A percentile compares a stretch with the other conserved stretches of the same genome.
Evolutionary conservation across 441 rosid genomes (phyloP).

Genomic region (Lepidium campestre): DNA sequence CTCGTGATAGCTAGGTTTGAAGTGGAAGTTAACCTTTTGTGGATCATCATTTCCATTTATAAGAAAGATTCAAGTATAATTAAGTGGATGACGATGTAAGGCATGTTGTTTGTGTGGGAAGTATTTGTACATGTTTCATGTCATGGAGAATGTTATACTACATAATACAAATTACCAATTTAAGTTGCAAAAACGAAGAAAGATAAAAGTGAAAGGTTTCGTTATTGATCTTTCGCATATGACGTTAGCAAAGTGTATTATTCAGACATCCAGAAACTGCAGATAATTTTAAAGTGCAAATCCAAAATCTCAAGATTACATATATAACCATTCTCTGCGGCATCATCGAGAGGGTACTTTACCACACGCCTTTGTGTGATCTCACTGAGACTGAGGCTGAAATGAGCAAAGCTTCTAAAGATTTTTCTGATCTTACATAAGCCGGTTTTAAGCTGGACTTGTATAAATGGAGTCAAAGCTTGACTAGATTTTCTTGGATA

Average conservation of each 20-base stretch:
- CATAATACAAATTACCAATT: no score
- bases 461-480: not conserved
- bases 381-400: not conserved
- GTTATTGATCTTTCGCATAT: not conserved
- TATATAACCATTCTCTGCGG: not conserved
- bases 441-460: conserved; percentile 9
- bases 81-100: not conserved
- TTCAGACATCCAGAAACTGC: conserved; percentile 8
- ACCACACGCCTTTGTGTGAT: conserved; percentile 2
- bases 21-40: not conserved
- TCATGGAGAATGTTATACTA: conserved; percentile 16
- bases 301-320: not conserved
- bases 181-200: not conserved
- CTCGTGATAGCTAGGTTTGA: not conserved
- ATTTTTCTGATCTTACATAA: not conserved
- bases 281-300: not conserved
- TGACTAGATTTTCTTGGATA: not conserved
- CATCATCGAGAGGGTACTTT: conserved; percentile 2
- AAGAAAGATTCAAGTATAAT: not conserved
- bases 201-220: not conserved
- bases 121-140: conserved; percentile 6
- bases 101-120: not conserved
- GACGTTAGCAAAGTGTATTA: conserved; percentile 7
- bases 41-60: not conserved
- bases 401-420: not conserved